phyloP scores from a whole-genome alignment of 169 alveolate species.

The Blepharisma undulans region DNA sequence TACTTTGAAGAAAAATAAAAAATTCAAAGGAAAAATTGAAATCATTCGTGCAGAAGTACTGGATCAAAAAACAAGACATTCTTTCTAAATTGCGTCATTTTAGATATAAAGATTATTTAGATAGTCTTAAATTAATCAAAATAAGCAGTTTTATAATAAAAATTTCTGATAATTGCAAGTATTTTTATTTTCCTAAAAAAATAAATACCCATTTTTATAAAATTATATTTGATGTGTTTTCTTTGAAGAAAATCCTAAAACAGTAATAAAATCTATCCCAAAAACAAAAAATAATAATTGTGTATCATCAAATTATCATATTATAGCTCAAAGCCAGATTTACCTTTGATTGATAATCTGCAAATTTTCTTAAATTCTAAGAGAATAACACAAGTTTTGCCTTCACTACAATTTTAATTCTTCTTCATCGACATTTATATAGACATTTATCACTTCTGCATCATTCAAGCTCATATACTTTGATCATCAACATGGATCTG shows the following conservation, averaged over 20 bases:
- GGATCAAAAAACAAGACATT: not conserved
- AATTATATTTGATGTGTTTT: too few species aligned
- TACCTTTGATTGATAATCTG: constrained; percentile 1
- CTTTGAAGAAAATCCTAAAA: too few species aligned
- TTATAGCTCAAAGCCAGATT: not conserved
- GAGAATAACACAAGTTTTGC: constrained; percentile 32
- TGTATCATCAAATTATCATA: too few species aligned
- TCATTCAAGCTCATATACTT: not conserved
- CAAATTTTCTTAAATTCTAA: not conserved
- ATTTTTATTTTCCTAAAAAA: too few species aligned
- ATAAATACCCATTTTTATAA: too few species aligned
- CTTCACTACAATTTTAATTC: not conserved
- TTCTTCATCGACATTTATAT: constrained; percentile 3
- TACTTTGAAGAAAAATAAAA: not conserved
- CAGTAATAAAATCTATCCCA: too few species aligned
- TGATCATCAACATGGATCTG: not conserved
- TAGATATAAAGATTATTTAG: not conserved
- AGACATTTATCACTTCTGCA: not conserved
- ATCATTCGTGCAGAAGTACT: not conserved
- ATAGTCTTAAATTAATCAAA: not conserved
- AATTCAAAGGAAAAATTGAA: not conserved
- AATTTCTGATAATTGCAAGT: too few species aligned
- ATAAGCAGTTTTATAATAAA: too few species aligned
- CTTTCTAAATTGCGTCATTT: not conserved
- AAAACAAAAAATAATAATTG: too few species aligned